Base-by-base conservation (phyloP, 441 rosid species). In the Macaranga tanarius region DNA sequence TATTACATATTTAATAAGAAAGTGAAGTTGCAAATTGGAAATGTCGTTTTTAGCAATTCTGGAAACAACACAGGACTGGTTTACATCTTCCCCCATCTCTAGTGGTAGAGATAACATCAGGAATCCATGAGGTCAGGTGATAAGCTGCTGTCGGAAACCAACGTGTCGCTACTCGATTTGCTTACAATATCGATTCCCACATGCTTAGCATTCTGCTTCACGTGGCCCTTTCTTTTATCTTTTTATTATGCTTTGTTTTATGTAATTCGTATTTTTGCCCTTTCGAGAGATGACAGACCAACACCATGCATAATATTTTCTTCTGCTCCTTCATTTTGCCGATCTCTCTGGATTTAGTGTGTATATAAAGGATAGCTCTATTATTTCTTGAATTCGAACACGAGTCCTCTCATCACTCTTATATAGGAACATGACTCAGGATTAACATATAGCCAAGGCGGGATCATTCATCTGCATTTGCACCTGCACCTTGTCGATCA, bases 401-500 rank as follows among this genome's bases (percentile, higher is more conserved):
- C 9, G 17, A 23, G 38, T 26, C 7, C 42, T 17, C 7, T 7
- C 0, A 2, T 16, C 15, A 20, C n/a, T 9, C 1, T 31, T 31
- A 31, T 31, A 31, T 31, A 31, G 3, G 38, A 31, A 31, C 38
- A 31, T 31, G 38, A 2, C 38, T 31, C 38, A 31, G 38, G 38
- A 31, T 31, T 31, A 31, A 10, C 15, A 42, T 38, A 25, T 10
- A 70, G 67, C 26, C 73, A 73, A 70, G 83, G 40, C 31, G 69
- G 50, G 50, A 57, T 52, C 73, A 78, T 75, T 81, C 78, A 76
- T 85, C 87, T 84, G 88, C 89, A 85, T 85, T 85, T 87, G 89
- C 87, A 82, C 87, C 87, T 82, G 85, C 86, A 82, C 84, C 83
- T 85, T 68, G 71, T 15, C 25, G 2, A 25, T 17, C 13, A 25